Evolutionary conservation across 1,139 yeast species (phyloP), one percentile per base, ranked within the genome.

Genomic region (Debaryomyces singareniensis): DNA sequence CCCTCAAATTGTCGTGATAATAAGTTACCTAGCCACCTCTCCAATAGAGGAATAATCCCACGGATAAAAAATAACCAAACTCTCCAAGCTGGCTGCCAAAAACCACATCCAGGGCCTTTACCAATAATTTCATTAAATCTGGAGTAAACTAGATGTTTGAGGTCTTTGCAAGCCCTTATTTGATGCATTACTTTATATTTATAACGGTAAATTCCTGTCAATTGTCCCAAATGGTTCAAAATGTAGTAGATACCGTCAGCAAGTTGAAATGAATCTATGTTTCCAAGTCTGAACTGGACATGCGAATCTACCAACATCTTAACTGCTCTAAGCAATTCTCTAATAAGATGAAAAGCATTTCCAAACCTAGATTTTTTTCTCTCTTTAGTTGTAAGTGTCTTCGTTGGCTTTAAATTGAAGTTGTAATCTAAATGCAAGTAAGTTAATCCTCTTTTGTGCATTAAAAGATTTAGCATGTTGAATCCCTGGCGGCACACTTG

Each of bases 61-160:
- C 98, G 67, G 58, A 91, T 58, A 53, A 91, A 91, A 35, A 79
- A 84, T 3, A 93, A 62, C 99, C 98, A 93, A 2, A 89, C 93
- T 43, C 96, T 68, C 98, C 98, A 91, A 2, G 96, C 84, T 1
- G 98, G 98, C 49, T 91, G 98, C 99, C 99, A 93, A 53, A 91
- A 85, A 2, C 99, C 99, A 61, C 95, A 85, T 0, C 99, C 99
- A 1, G 98, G 98, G 1, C 99, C 99, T 51, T 91, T 91, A 1
- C 97, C 97, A 24, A 93, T 83, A 24, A 72, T 69, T 21, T 60
- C 59, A 49, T 93, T 91, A 59, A 93, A 91, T 34, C 80, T 69
- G 39, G 84, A 71, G 49, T 91, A 91, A 2, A 91, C 81, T 9
- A 89, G 78, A 52, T 93, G 98, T 54, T 93, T 91, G 46, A 91